Base-by-base conservation (phyloP, 306 rosid genomes). In the Arachis hypogaea region DNA sequence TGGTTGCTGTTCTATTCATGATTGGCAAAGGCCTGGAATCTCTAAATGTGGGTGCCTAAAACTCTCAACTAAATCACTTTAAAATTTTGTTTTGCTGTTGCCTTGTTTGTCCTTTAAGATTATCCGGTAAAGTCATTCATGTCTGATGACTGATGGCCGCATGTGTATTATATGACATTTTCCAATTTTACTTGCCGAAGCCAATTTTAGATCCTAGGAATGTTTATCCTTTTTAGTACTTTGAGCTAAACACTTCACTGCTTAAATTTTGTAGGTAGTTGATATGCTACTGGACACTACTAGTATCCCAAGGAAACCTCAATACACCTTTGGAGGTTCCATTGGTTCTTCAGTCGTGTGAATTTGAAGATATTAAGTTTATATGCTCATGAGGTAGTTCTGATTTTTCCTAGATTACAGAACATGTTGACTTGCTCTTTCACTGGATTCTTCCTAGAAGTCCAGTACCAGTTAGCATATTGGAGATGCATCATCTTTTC, bases 1-100 rank as follows among this genome's bases (percentile, higher is more conserved):
- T 93, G 90, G 96, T 91, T 49, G 91, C 94, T 55, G 83, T 86
- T 68, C 79, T 93, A 50, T 91, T 91, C 81, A 86, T 91, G 94
- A 80, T 91, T 56, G 98, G 98, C 75, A 90, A 80, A 86, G 96
- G 88, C 73, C 85, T 86, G 73, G 98, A 93, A 86, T 85, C 88
- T 82, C 94, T 96, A 68, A 84, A 91, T 82, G 98, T 93, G 74
- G 14, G 98, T 81, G 68, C 54, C 61, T 54, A 66, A 47, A 45
- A 49, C 72, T 67, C 59, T 79, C 56, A 36, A 59, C 50, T 58
- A 36, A 50, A 74, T 79, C 52, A 75, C 47, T 69, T 83, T 38
- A 10, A 63, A 56, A 22, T 9, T 49, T 56, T 56, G 6, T 38
- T 44, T 16, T 9, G 44, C 16, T 41, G 9, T 71, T 62, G 54